phyloP scores from a whole-genome alignment of 805 yeast species.

The Priceomyces haplophilus region DNA sequence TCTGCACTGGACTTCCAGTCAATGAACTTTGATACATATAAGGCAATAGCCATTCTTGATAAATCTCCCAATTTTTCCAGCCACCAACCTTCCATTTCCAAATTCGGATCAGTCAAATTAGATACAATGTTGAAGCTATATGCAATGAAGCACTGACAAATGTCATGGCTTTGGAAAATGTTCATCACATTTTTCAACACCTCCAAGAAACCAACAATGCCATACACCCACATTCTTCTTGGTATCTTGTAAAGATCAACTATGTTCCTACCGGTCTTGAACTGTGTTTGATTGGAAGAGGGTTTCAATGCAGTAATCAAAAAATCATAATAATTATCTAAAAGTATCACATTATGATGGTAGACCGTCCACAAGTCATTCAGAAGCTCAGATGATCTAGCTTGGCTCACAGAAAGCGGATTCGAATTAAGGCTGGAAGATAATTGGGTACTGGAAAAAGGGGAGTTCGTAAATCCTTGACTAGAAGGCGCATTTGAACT shows the following conservation, averaged over 20 bases:
- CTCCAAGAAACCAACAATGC: constrained; percentile 76
- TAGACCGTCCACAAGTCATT: constrained; percentile 70
- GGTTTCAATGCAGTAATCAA: constrained; percentile 69
- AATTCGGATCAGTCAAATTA: constrained; percentile 50
- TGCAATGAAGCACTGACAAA: constrained; percentile 69
- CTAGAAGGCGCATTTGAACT: constrained; percentile 2
- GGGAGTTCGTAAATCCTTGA: constrained; percentile 11
- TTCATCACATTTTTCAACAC: constrained; percentile 72
- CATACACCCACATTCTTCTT: constrained; percentile 81
- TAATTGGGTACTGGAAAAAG: constrained; percentile 11
- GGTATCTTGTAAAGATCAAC: constrained; percentile 76
- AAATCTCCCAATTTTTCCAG: constrained; percentile 81
- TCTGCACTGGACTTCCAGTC: constrained; percentile 86
- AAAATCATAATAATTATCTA: constrained; percentile 72
- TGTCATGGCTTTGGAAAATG: constrained; percentile 73
- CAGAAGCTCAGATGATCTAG: constrained; percentile 47
- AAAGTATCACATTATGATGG: constrained; percentile 59
- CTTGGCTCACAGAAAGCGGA: constrained; percentile 17
- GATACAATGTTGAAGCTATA: constrained; percentile 64
- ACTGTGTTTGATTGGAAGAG: constrained; percentile 44
- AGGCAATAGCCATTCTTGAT: constrained; percentile 83
- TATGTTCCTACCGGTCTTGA: constrained; percentile 73
- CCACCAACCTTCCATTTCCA: constrained; percentile 73
- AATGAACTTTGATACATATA: constrained; percentile 72
- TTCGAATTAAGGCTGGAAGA: constrained; percentile 14